Base-by-base conservation (phyloP, 495 filamentous ascomycete genomes). In the Aspergillus cavernicola region DNA sequence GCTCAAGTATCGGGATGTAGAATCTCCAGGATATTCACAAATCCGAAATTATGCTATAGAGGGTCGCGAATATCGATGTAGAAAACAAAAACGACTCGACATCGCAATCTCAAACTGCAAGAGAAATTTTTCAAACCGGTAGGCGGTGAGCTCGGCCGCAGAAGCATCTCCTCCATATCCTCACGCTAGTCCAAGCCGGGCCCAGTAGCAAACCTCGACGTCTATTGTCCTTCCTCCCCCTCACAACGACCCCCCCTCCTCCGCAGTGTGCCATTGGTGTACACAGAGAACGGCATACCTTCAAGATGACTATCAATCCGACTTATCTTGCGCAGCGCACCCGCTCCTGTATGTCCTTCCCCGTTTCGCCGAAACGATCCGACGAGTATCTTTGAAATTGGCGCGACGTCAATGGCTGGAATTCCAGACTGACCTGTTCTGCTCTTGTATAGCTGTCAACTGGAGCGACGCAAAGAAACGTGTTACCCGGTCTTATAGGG, bases 281-380 rank as follows among this genome's bases (percentile, higher is more conserved):
- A 57, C 52, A 41, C 39, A 59, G 52, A 60, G 54, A 49, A 53
- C 53, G 59, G 38, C 20, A 29, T 41, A 39, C 19, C 18, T 29
- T 47, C 63, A 73, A 53, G 22, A 90, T 84, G 82, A 82, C 85
- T 35, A 92, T 97, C 73, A 88, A 93, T 73, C 90, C 93, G 37
- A 97, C 93, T 52, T 86, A 89, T 74, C 88, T 97, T 52, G 92
- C 93, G 58, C 83, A 89, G 72, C 83, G 82, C 69, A 95, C 92
- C 66, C 86, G 90, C 69, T 80, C 88, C 61, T 98, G 93, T 97
- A 79, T 67, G 90, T 82, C 52, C 36, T 50, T 33, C 28, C 50
- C 22, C 32, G 9, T 32, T 13, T 12, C 36, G 33, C 36, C 48
- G 37, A 22, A 19, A 20, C 38, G 28, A 48, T 50, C 52, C 54